Evolutionary conservation across 257 asterid genomes (phyloP).

Genomic region (Jacaranda copaia): DNA sequence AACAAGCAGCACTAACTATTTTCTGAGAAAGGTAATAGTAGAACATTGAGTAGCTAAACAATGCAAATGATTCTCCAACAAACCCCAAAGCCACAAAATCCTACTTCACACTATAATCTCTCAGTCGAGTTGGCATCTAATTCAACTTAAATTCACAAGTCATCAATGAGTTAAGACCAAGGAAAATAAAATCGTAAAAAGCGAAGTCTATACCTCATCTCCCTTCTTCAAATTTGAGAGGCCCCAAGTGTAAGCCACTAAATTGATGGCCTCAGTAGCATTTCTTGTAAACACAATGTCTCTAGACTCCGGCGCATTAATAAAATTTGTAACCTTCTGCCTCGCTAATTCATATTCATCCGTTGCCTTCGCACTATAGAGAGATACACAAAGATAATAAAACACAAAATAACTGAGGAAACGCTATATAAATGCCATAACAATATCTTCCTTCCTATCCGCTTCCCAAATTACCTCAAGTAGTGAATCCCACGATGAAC

Average conservation of each 20-base stretch:
- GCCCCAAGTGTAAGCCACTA: conserved; percentile 97
- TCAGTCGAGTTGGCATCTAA: conserved; percentile 11
- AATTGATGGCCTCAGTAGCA: conserved; percentile 97
- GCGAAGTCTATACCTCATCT: conserved; percentile 70
- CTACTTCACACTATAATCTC: conserved; percentile 13
- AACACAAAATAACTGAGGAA: background rate
- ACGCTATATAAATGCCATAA: background rate
- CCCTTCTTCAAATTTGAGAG: conserved; percentile 76
- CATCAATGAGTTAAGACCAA: conserved; percentile 22
- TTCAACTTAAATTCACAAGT: conserved; percentile 32
- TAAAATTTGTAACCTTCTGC: conserved; percentile 84
- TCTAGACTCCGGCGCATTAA: conserved; percentile 67
- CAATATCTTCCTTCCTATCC: conserved; percentile 5
- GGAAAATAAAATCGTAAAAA: background rate
- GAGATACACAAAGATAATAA: conserved; percentile 2
- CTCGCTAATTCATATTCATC: conserved; percentile 88
- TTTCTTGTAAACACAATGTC: conserved; percentile 94
- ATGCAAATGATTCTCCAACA: background rate
- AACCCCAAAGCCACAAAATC: conserved; percentile 8
- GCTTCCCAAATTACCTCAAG: conserved; percentile 60
- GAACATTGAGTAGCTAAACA: background rate
- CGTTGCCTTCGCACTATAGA: conserved; percentile 84
- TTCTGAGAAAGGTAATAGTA: background rate
- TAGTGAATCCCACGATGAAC: conserved; percentile 97
- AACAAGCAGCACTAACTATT: background rate